These are phyloP conservation scores for Trichoderma asperelloides DNA, from an alignment of 495 filamentous ascomycete species.

Conservation along the genomic window DNA sequence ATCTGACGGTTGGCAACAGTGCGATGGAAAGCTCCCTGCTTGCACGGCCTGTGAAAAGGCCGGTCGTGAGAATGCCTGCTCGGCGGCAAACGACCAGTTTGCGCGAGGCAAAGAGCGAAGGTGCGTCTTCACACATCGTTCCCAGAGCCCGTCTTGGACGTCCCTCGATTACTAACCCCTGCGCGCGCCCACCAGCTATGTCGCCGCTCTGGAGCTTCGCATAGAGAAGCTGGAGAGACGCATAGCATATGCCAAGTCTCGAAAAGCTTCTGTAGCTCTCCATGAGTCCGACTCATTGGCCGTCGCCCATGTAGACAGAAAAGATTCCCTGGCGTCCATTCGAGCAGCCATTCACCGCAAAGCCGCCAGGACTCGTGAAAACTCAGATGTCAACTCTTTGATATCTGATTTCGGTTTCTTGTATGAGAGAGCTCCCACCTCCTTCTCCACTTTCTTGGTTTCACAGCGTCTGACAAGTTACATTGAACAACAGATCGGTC, in stretches of 20 bases:
- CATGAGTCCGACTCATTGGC: constrained; percentile 33
- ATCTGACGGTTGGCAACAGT: constrained; percentile 35
- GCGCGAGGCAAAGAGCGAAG: constrained; percentile 87
- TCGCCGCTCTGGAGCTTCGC: constrained; percentile 79
- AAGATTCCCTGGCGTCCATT: constrained; percentile 50
- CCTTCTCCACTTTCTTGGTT: not conserved
- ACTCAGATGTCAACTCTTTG: constrained; percentile 68
- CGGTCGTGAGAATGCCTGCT: constrained; percentile 71
- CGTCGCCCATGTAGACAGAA: constrained; percentile 36
- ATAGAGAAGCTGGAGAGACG: constrained; percentile 76
- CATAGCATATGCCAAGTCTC: constrained; percentile 49
- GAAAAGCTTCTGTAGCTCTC: constrained; percentile 46
- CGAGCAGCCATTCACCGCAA: constrained; percentile 51
- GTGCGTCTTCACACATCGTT: constrained; percentile 20
- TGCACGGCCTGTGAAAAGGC: constrained; percentile 88
- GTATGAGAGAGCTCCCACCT: constrained; percentile 30
- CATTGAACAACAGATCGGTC: constrained; percentile 52
- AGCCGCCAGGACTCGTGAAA: constrained; percentile 49
- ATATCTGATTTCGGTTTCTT: constrained; percentile 77
- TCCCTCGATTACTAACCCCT: too few relatives aligned
- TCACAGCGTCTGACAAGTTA: constrained; percentile 10
- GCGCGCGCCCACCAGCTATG: constrained; percentile 49
- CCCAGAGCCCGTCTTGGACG: constrained; percentile 4
- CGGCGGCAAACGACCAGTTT: constrained; percentile 90
- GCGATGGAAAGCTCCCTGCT: constrained; percentile 87